These are phyloP conservation scores for Sapria himalayana DNA, from an alignment of 345 rosid genomes.

Conservation along the genomic window DNA sequence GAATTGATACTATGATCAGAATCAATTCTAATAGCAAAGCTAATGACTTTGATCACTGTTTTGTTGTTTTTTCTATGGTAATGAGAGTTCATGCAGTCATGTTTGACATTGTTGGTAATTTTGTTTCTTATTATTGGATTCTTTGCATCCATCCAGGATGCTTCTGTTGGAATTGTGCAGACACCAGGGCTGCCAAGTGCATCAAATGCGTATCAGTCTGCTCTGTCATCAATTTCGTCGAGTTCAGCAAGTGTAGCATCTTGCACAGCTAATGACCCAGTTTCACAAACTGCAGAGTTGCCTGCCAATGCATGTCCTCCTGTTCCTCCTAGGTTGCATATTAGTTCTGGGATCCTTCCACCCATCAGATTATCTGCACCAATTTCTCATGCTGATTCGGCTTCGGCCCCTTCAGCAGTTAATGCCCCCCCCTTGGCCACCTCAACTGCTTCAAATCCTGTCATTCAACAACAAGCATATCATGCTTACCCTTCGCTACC, in stretches of 20 bases:
- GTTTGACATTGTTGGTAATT: neutral
- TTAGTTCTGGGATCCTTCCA: constrained; percentile 13
- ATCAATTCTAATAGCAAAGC: neutral
- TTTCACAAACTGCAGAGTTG: constrained; percentile 17
- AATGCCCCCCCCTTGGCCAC: constrained; percentile 23
- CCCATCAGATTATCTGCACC: constrained; percentile 24
- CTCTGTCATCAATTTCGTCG: constrained; percentile 17
- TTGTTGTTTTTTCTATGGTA: neutral
- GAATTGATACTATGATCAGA: neutral
- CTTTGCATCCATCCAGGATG: constrained; percentile 18
- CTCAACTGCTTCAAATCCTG: constrained; percentile 22
- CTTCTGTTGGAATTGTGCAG: constrained; percentile 14
- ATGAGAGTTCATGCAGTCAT: no score
- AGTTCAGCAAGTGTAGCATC: constrained; percentile 12
- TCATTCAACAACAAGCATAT: constrained; percentile 36
- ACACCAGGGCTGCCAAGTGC: constrained; percentile 12
- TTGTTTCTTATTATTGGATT: constrained; percentile 1
- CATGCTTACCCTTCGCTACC: constrained; percentile 42
- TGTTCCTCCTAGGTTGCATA: constrained; percentile 20
- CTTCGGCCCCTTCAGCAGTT: constrained; percentile 19
- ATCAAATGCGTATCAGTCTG: constrained; percentile 20
- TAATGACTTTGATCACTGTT: neutral
- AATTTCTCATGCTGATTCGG: constrained; percentile 15
- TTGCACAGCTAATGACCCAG: constrained; percentile 14
- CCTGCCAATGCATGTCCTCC: constrained; percentile 17